Conservation (phyloP, 768 basidiomycete species). For the Russula lepida region DNA sequence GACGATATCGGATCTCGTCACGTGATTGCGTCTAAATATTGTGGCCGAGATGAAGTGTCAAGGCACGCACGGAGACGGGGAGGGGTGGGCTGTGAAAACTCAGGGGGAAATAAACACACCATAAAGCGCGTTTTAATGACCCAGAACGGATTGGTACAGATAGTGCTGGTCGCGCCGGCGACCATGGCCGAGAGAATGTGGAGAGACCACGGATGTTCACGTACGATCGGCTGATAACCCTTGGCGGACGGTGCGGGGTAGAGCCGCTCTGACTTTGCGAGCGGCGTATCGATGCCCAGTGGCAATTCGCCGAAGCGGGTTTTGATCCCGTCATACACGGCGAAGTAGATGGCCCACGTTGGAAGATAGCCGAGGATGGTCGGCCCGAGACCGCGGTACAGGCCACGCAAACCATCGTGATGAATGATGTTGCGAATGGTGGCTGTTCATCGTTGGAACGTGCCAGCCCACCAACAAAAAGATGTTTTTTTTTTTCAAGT, state of each 20-base stretch:
- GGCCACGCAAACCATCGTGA: conserved; percentile 72
- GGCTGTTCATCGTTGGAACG: conserved; percentile 22
- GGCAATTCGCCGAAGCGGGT: conserved; percentile 63
- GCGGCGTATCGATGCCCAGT: conserved; percentile 29
- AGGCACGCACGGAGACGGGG: no score
- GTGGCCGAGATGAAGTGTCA: no score
- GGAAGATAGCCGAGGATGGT: conserved; percentile 95
- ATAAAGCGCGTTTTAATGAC: conserved; percentile 99
- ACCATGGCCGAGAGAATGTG: conserved; percentile 95
- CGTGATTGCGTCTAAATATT: conserved; percentile 75
- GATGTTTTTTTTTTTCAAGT: conserved; percentile 16
- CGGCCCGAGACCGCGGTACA: conserved; percentile 96
- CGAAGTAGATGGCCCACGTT: conserved; percentile 98
- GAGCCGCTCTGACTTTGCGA: conserved; percentile 37
- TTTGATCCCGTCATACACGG: conserved; percentile 96
- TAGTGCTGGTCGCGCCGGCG: conserved; percentile 88
- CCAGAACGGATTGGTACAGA: conserved; percentile 95
- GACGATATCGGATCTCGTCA: conserved; percentile 70
- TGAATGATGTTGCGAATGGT: conserved; percentile 42
- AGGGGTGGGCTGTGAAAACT: no score
- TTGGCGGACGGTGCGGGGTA: conserved; percentile 81
- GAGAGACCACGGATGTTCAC: conserved; percentile 77
- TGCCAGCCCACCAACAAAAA: background rate
- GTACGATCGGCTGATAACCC: conserved; percentile 72
- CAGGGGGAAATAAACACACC: conserved; percentile 42